Evolutionary conservation across 1,284 basidiomycete species (phyloP).

Genomic region (Ustilago nuda): DNA sequence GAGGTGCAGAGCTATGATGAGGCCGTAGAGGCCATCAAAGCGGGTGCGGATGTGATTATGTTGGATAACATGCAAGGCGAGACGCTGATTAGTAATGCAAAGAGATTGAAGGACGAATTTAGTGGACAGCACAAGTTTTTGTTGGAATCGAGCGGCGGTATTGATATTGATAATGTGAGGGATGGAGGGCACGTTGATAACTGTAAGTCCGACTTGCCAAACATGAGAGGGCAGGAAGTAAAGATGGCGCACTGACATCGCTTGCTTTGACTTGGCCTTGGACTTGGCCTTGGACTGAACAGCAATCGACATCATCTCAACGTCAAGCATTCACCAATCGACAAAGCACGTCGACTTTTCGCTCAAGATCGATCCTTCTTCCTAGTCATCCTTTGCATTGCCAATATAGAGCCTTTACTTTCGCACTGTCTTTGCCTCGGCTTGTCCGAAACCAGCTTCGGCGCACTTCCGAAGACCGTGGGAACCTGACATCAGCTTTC

Average conservation of each 20-base stretch:
- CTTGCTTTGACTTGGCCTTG: not conserved
- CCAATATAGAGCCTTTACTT: not conserved
- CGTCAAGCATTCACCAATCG: slow-evolving; percentile 66
- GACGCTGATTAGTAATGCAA: slow-evolving; percentile 57
- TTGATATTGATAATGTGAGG: slow-evolving; percentile 61
- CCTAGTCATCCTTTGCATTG: slow-evolving; percentile 18
- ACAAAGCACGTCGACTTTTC: slow-evolving; percentile 68
- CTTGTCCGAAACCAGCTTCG: not conserved
- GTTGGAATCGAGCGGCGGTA: slow-evolving; percentile 65
- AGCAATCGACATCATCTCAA: slow-evolving; percentile 67
- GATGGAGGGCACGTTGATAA: slow-evolving; percentile 60
- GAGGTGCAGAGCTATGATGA: slow-evolving; percentile 90
- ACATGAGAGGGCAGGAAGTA: not conserved
- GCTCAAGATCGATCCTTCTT: slow-evolving; percentile 65
- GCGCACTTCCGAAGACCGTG: not conserved
- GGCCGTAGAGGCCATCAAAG: slow-evolving; percentile 93
- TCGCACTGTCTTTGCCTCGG: not conserved
- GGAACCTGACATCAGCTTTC: not conserved
- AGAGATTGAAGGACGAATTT: slow-evolving; percentile 49
- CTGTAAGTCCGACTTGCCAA: not conserved
- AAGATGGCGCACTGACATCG: slow-evolving; percentile 6
- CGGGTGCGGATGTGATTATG: slow-evolving; percentile 98
- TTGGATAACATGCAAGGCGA: slow-evolving; percentile 75
- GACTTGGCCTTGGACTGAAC: not conserved
- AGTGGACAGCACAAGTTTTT: slow-evolving; percentile 49